Evolutionary conservation across 2,329 filamentous ascomycete genomes (phyloP), one percentile per base, ranked within the genome.

Genomic region (Neofusicoccum sp.): DNA sequence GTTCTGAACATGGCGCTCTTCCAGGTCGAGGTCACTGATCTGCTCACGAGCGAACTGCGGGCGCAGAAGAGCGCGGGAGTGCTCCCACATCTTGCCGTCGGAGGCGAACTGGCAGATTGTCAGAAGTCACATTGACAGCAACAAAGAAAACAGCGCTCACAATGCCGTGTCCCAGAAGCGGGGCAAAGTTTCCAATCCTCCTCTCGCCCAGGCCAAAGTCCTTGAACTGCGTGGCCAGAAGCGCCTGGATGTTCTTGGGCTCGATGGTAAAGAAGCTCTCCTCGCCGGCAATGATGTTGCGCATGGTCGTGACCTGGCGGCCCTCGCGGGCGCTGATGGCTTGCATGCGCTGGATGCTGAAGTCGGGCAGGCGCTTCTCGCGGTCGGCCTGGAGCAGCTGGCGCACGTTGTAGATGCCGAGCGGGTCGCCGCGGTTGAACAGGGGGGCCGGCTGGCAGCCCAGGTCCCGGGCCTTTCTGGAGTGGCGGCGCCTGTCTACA

Each of bases 1-100:
- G 28, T 81, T 76, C 33, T 78, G 71, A 14, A 88, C 77, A 73
- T 89, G 86, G 2, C 70, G 73, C 66, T 89, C 86, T 56, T 89
- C 86, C 1, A 82, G 84, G 1, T 76, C 73, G 5, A 85, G 69
- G 66, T 85, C 80, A 4, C 77, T 79, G 8, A 85, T 76, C 64
- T 84, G 82, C 9, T 78, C 76, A 7, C 80, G 73, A 1, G 74
- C 76, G 64, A 85, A 85, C 62, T 82, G 82, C 1, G 83, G 82
- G 24, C 82, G 75, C 12, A 88, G 74, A 63, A 82, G 73, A 30
- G 79, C 76, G 8, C 79, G 70, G 20, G 70, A 73, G 51, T 74
- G 71, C 9, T 71, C 68, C 74, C 75, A 76, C 16, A 65, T 65
- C 44, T 73, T 71, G 38, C 79, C 79, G 63, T 81, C 78, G 12